Conservation (phyloP, 2,329 filamentous ascomycete species). For the Bipolaris bicolor region DNA sequence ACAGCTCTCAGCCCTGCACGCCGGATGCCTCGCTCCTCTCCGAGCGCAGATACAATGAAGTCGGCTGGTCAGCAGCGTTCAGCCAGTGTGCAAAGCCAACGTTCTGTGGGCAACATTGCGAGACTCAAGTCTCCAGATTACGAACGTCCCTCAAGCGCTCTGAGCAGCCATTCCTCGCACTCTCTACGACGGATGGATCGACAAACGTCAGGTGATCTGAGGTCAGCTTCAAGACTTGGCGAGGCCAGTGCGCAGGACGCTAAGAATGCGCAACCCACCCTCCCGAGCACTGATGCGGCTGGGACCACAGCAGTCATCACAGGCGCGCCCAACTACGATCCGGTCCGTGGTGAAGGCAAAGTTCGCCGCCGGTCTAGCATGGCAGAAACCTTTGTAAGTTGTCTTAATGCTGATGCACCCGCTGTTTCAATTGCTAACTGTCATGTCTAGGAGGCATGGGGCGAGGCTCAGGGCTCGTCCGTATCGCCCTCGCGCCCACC, state of each 20-base stretch:
- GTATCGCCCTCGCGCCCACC: slow-evolving; percentile 91
- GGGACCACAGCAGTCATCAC: slow-evolving; percentile 49
- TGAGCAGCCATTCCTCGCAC: slow-evolving; percentile 67
- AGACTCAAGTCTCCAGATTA: slow-evolving; percentile 53
- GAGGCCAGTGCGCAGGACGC: slow-evolving; percentile 50
- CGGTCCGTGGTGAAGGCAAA: slow-evolving; percentile 86
- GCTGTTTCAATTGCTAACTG: slow-evolving; percentile 31
- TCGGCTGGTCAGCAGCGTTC: slow-evolving; percentile 45
- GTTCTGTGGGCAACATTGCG: slow-evolving; percentile 50
- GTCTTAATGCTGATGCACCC: slow-evolving; percentile 10
- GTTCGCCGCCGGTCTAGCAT: slow-evolving; percentile 80
- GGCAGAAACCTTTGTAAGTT: slow-evolving; percentile 91
- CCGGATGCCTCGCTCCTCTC: slow-evolving; percentile 46
- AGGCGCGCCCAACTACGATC: slow-evolving; percentile 67
- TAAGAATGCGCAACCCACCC: slow-evolving; percentile 41
- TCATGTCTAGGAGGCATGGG: slow-evolving; percentile 79
- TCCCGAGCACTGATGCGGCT: slow-evolving; percentile 41
- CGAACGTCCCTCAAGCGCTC: slow-evolving; percentile 66
- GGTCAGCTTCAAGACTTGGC: slow-evolving; percentile 69
- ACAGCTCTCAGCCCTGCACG: slow-evolving; percentile 46
- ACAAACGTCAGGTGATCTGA: slow-evolving; percentile 76
- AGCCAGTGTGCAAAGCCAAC: slow-evolving; percentile 53
- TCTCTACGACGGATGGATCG: slow-evolving; percentile 73
- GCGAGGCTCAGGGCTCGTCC: slow-evolving; percentile 87
- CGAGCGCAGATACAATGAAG: slow-evolving; percentile 42